These are phyloP conservation scores for Tanacetum coccineum DNA, from an alignment of 129 eudicot species.

Conservation along the genomic window DNA sequence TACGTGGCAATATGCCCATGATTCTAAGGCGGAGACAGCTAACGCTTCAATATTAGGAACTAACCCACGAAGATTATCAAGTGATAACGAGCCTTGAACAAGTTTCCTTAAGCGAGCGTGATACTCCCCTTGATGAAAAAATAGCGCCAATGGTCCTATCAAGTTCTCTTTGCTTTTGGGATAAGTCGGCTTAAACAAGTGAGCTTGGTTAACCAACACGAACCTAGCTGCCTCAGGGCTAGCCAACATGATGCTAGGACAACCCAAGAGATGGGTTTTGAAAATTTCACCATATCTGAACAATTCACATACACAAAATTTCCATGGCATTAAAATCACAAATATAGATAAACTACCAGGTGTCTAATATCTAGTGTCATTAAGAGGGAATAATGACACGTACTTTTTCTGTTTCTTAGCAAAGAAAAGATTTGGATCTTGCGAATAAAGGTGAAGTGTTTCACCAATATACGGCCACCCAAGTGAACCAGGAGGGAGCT, in stretches of 20 bases:
- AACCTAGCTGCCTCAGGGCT: conserved; percentile 62
- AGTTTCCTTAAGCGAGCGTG: conserved; percentile 50
- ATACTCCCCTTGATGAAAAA: conserved; percentile 58
- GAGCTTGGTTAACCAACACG: conserved; percentile 47
- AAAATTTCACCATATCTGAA: conserved; percentile 54
- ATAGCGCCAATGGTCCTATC: conserved; percentile 50
- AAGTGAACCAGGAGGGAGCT: conserved; percentile 62
- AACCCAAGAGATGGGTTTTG: conserved; percentile 53
- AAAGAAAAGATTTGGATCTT: conserved; percentile 52
- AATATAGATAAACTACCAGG: neutral
- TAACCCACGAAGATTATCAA: conserved; percentile 37
- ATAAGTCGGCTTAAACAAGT: conserved; percentile 55
- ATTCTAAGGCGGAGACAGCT: conserved; percentile 35
- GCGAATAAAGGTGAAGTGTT: conserved; percentile 63
- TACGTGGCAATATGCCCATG: conserved; percentile 38
- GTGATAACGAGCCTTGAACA: conserved; percentile 45
- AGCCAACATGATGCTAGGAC: conserved; percentile 62
- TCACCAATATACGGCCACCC: conserved; percentile 71
- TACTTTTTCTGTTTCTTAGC: conserved; percentile 47
- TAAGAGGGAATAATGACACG: neutral
- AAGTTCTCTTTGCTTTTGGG: conserved; percentile 59
- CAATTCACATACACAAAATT: neutral
- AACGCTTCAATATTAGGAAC: conserved; percentile 43
- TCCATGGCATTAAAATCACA: neutral
- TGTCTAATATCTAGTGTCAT: neutral